Conservation (phyloP, 495 filamentous ascomycete genomes). For the Haplographium delicatum region DNA sequence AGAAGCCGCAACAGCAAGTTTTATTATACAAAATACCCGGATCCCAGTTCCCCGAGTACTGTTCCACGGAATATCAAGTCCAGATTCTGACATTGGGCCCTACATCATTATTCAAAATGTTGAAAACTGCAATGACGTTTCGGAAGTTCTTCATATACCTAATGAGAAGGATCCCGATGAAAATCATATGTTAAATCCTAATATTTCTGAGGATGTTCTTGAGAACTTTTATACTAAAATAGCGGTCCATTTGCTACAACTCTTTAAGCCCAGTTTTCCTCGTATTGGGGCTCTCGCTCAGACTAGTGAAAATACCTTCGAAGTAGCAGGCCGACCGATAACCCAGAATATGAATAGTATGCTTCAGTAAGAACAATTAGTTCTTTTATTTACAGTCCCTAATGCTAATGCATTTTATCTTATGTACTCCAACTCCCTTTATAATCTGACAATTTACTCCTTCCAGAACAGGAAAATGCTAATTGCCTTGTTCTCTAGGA, state of each 20-base stretch:
- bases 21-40: conserved; percentile 32
- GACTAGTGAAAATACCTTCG: conserved; percentile 11
- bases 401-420: not conserved
- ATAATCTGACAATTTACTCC: too few relatives aligned
- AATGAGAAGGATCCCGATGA: conserved; percentile 13
- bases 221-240: conserved; percentile 30
- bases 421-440: not conserved
- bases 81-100: conserved; percentile 30
- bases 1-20: conserved; percentile 42
- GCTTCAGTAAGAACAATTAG: conserved; percentile 5
- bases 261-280: conserved; percentile 26
- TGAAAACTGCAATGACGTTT: conserved; percentile 29
- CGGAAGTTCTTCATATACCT: conserved; percentile 28
- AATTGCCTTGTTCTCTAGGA: not conserved
- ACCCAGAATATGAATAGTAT: conserved; percentile 29
- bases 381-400: not conserved
- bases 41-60: conserved; percentile 37
- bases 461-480: not conserved
- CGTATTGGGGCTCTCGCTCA: conserved; percentile 34
- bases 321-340: conserved; percentile 21
- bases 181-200: conserved; percentile 27
- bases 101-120: conserved; percentile 47
- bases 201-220: conserved; percentile 28
- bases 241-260: conserved; percentile 32
- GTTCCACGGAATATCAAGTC: conserved; percentile 13